Evolutionary conservation across 2,329 filamentous ascomycete species (phyloP).

Genomic region (Fusarium virguliforme): DNA sequence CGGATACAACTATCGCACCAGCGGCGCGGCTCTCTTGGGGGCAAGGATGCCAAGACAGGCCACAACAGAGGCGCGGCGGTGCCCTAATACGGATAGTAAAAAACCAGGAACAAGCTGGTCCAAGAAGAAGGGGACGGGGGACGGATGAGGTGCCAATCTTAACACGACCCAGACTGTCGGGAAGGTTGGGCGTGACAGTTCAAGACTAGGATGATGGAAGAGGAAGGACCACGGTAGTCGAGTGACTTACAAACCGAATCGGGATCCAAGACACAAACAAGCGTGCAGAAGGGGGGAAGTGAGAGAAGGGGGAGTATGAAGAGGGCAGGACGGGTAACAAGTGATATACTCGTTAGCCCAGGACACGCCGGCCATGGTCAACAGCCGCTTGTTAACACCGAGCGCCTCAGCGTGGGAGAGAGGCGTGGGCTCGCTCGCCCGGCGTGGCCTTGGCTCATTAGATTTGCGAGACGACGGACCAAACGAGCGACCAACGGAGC

Average conservation of each 20-base stretch:
- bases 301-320: constrained; percentile 24
- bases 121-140: constrained; percentile 38
- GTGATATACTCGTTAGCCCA: constrained; percentile 38
- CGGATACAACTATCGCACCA: constrained; percentile 51
- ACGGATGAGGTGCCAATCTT: constrained; percentile 51
- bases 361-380: constrained; percentile 26
- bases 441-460: constrained; percentile 45
- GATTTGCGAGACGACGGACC: constrained; percentile 49
- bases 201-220: constrained; percentile 32
- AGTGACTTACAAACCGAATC: constrained; percentile 34
- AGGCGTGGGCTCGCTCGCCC: constrained; percentile 30
- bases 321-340: constrained; percentile 27
- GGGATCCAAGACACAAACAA: constrained; percentile 30
- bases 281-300: constrained; percentile 31
- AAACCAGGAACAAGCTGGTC: constrained; percentile 51
- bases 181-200: constrained; percentile 46
- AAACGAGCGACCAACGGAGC: constrained; percentile 46
- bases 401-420: constrained; percentile 39
- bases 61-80: constrained; percentile 49
- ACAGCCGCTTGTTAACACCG: constrained; percentile 39
- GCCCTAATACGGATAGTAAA: constrained; percentile 50
- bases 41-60: constrained; percentile 48
- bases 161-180: constrained; percentile 53
- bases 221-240: constrained; percentile 41
- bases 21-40: constrained; percentile 47